These are phyloP conservation scores for Spizellomyces punctatus DNA, from an alignment of 192 early-diverging fungal species.

Conservation along the genomic window DNA sequence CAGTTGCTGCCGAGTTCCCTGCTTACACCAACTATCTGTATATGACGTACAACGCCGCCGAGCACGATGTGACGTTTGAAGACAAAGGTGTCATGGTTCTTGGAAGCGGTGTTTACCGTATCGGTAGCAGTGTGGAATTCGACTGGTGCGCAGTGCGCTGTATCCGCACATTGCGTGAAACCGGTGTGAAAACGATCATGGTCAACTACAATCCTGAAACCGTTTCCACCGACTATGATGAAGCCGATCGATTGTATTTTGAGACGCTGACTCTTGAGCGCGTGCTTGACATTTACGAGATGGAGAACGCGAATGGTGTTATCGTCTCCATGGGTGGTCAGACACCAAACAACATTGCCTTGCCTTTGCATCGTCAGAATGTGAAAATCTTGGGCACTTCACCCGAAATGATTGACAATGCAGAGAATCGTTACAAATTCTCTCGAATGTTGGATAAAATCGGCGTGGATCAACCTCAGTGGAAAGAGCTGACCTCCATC, in stretches of 20 bases:
- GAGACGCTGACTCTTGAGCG: conserved; percentile 92
- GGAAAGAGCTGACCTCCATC: conserved; percentile 92
- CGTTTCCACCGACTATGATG: conserved; percentile 99
- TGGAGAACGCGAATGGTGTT: conserved; percentile 82
- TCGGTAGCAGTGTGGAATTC: conserved; percentile 97
- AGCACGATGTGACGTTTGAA: conserved; percentile 89
- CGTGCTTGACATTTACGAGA: conserved; percentile 95
- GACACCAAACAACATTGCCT: conserved; percentile 96
- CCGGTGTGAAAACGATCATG: conserved; percentile 94
- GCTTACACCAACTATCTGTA: conserved; percentile 98
- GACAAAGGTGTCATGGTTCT: conserved; percentile 97
- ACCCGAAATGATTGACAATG: conserved; percentile 95
- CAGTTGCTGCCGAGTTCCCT: conserved; percentile 98
- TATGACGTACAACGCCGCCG: conserved; percentile 93
- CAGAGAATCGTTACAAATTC: conserved; percentile 98
- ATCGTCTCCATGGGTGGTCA: conserved; percentile 97
- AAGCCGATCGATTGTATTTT: conserved; percentile 97
- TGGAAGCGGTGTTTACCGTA: conserved; percentile 97
- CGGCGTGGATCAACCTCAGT: conserved; percentile 94
- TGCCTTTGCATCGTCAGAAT: conserved; percentile 85
- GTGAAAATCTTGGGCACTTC: conserved; percentile 94
- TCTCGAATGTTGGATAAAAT: conserved; percentile 95
- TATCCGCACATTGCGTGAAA: conserved; percentile 88
- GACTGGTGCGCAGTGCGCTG: conserved; percentile 98
- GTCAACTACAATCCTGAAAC: conserved; percentile 99